Base-by-base conservation (phyloP, 345 rosid genomes). In the thale cress (Arabidopsis thaliana) region DNA sequence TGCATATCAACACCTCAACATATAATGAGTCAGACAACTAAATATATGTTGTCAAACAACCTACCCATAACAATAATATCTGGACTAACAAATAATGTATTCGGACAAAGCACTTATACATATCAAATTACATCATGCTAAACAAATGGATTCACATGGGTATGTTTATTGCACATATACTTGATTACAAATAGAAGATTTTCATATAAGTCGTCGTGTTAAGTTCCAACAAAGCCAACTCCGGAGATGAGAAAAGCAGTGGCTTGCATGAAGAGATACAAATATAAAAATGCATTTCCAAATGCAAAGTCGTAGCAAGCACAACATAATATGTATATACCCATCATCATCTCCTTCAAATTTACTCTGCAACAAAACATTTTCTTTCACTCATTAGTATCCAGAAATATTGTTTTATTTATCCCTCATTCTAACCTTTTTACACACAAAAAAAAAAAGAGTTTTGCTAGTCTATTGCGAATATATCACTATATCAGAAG, bases 151-250 rank as follows among this genome's bases (percentile, higher is more conserved):
- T 16, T 16, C 20, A 16, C 20, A 16, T 16, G 20, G 20, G 20
- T 16, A 16, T 16, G 49, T 3, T 44, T 14, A 5, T 44, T 44
- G 20, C 49, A 44, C 14, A 44, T 34, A 34, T 37, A 46, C 8
- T 23, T 24, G 3, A 38, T 20, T 37, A 12, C 22, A 33, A 16
- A 6, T 51, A 28, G 45, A 61, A 28, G 22, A 28, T 38, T 49
- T 30, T 25, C 7, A 2, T 12, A 38, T 61, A n/a, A 48, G 41
- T 11, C 16, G 28, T 55, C 16, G 28, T 55, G 33, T 72, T 38
- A 72, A 13, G 64, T 63, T 53, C 78, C 78, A 48, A 74, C 78
- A 25, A 65, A 74, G 12, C 67, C 42, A 58, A 74, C 59, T 25
- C 73, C 78, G 1, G 59, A 37, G 16, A 58, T 48, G 67, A 74